Conservation (phyloP, 139 green algal genomes). For the Closterium sp. region DNA sequence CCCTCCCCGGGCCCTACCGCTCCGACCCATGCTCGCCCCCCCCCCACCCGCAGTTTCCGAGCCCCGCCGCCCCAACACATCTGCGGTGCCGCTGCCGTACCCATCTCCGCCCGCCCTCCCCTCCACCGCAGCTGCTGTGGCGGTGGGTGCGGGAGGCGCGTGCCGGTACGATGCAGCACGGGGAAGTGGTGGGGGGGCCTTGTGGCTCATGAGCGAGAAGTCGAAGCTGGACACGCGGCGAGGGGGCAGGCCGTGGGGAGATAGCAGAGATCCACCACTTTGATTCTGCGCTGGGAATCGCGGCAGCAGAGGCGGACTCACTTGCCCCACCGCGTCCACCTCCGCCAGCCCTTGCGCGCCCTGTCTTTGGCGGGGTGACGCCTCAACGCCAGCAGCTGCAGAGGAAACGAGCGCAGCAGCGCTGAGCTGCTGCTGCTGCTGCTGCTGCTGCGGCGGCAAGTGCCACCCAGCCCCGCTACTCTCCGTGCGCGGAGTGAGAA, state of each 20-base stretch:
- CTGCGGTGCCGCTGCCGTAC: background rate
- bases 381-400: background rate
- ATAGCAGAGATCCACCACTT: background rate
- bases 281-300: background rate
- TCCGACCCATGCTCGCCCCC: background rate
- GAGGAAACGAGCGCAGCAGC: background rate
- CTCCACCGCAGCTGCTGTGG: background rate
- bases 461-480: background rate
- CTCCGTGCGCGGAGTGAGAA: background rate
- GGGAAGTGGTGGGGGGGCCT: background rate
- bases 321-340: background rate
- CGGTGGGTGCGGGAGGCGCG: background rate
- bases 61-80: background rate
- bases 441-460: background rate
- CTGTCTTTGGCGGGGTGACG: background rate
- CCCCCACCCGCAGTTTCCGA: background rate
- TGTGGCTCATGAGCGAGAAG: background rate
- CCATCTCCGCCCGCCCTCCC: background rate
- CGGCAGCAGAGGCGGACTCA: background rate
- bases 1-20: background rate
- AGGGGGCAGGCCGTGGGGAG: background rate
- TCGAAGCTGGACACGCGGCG: background rate
- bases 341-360: background rate
- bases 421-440: background rate
- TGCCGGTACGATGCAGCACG: background rate